Percentiles rank a stretch among this genome's conserved stretches.
phyloP scores from a whole-genome alignment of 768 basidiomycete genomes.

The Termitomyces eurrhizus region DNA sequence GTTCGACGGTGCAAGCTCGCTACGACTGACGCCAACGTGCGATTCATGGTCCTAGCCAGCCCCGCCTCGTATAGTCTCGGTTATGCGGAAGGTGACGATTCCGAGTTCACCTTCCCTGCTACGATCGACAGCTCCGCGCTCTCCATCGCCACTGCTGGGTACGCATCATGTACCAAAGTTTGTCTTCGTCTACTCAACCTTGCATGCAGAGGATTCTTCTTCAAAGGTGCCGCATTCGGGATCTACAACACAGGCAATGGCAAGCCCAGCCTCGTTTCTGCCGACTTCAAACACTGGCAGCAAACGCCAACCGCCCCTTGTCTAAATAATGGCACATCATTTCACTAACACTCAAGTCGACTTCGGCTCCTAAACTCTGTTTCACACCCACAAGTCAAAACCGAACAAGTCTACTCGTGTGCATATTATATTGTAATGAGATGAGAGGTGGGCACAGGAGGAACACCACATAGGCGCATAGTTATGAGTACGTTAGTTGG shows the following conservation, averaged over 20 bases:
- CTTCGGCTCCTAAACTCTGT: neutral
- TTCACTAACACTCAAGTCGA: neutral
- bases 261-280: constrained; percentile 29
- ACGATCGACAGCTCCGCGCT: constrained; percentile 29
- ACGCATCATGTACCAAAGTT: neutral
- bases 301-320: constrained; percentile 20
- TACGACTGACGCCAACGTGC: constrained; percentile 22
- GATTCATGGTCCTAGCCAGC: constrained; percentile 26
- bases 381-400: neutral
- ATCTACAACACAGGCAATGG: constrained; percentile 37
- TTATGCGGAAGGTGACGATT: constrained; percentile 28
- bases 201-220: constrained; percentile 30
- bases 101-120: constrained; percentile 21
- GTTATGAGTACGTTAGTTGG: constrained; percentile 8
- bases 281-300: constrained; percentile 35
- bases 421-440: neutral
- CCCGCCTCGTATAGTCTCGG: constrained; percentile 27
- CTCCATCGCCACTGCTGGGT: constrained; percentile 31
- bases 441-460: constrained; percentile 9
- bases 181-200: neutral
- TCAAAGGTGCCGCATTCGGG: constrained; percentile 34
- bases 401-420: neutral
- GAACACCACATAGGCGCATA: constrained; percentile 1
- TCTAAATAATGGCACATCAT: neutral
- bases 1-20: constrained; percentile 19